These are phyloP conservation scores for Camelina laxa DNA, from an alignment of 345 rosid species.

Conservation along the genomic window DNA sequence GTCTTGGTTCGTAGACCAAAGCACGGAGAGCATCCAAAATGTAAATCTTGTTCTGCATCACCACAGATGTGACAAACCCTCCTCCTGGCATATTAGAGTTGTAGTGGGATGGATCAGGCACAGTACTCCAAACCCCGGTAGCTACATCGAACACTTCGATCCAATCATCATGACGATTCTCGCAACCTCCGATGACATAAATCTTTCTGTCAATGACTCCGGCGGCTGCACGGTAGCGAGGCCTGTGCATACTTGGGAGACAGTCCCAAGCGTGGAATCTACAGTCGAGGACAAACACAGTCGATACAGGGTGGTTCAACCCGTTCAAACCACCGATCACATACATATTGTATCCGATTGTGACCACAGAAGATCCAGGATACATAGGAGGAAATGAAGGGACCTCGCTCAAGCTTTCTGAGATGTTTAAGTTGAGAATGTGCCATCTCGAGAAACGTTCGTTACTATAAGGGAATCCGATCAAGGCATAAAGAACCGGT, in stretches of 20 bases:
- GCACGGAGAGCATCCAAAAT: background rate
- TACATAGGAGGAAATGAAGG: too few relatives aligned
- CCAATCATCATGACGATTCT: background rate
- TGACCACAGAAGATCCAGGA: background rate
- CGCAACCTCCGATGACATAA: conserved; percentile 23
- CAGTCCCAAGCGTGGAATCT: background rate
- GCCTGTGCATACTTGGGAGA: background rate
- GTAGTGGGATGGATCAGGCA: background rate
- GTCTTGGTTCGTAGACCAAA: background rate
- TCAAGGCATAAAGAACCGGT: too few relatives aligned
- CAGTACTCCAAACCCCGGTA: background rate
- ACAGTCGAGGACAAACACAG: conserved; percentile 1
- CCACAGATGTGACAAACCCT: background rate
- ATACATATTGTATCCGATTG: conserved; percentile 6
- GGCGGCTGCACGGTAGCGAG: conserved; percentile 3
- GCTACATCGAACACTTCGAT: conserved; percentile 1
- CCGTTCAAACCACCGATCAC: conserved; percentile 4
- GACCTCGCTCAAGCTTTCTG: background rate
- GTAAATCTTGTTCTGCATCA: conserved; percentile 5
- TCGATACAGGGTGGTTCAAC: too few relatives aligned
- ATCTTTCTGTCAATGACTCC: conserved; percentile 7
- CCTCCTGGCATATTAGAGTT: background rate
- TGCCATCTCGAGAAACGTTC: background rate
- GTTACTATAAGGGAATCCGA: too few relatives aligned
- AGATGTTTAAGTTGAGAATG: too few relatives aligned